Percentiles rank a stretch among this genome's conserved stretches.
These are phyloP conservation scores for Mycena filopes DNA, from an alignment of 768 basidiomycete species.

Conservation along the genomic window DNA sequence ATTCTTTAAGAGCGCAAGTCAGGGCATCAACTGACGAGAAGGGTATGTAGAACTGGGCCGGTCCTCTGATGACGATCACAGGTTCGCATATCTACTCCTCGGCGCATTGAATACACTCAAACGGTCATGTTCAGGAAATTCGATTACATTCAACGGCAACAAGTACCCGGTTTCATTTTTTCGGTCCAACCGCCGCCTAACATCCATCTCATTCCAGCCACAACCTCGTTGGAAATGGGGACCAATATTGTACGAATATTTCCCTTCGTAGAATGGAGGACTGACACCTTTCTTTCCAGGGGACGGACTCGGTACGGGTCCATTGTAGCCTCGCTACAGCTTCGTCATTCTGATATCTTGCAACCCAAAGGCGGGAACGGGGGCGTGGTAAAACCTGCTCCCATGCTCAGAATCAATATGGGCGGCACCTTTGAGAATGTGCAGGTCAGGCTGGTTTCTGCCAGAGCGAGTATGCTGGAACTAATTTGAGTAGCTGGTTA, in stretches of 20 bases:
- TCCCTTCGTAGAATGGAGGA: too few species aligned
- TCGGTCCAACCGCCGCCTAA: not conserved
- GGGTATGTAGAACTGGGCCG: constrained; percentile 24
- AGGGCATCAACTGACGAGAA: not conserved
- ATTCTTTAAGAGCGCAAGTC: too few species aligned
- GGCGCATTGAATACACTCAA: not conserved
- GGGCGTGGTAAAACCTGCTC: constrained; percentile 28
- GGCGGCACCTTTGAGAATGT: constrained; percentile 32
- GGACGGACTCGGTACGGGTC: constrained; percentile 27
- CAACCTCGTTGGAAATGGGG: constrained; percentile 31
- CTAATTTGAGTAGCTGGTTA: constrained; percentile 15
- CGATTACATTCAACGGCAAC: constrained; percentile 18
- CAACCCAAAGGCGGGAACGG: too few species aligned
- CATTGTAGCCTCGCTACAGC: too few species aligned
- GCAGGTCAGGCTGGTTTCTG: not conserved
- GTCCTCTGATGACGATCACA: constrained; percentile 27
- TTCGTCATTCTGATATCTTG: too few species aligned
- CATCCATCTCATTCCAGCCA: constrained; percentile 11
- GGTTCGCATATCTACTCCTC: not conserved
- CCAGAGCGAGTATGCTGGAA: not conserved
- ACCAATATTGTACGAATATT: constrained; percentile 23
- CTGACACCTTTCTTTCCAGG: not conserved
- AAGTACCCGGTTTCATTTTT: not conserved
- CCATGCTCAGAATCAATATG: constrained; percentile 35
- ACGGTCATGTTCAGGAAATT: not conserved